Evolutionary conservation across 1,284 basidiomycete species (phyloP).

Genomic region (Exsudoporus floridanus): DNA sequence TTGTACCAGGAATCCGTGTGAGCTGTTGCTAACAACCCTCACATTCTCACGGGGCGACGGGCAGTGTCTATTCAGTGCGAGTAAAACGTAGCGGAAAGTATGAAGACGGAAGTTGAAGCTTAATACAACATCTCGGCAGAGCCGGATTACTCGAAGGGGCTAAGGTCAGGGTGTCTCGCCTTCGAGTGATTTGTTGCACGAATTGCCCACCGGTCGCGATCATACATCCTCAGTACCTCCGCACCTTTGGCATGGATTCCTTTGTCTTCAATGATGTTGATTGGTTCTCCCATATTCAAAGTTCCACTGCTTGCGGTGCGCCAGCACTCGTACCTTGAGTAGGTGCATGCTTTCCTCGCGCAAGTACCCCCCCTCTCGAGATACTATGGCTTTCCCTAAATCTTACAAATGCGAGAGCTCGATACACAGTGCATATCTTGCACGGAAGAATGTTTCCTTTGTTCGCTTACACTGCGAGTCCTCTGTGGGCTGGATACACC

Average conservation of each 20-base stretch:
- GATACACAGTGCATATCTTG: not conserved
- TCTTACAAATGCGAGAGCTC: fast-evolving
- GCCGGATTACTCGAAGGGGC: not conserved
- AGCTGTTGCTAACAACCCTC: not conserved
- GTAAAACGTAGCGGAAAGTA: too few species aligned
- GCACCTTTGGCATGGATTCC: not conserved
- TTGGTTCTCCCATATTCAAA: conserved; percentile 2
- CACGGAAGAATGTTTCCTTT: conserved; percentile 5
- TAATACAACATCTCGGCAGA: too few species aligned
- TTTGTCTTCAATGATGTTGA: fast-evolving
- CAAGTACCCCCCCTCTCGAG: conserved; percentile 2
- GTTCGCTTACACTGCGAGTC: conserved; percentile 4
- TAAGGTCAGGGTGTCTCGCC: conserved; percentile 7
- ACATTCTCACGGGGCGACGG: too few species aligned
- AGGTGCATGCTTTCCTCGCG: not conserved
- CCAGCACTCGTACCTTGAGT: not conserved
- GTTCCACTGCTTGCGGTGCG: not conserved
- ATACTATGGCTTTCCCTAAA: not conserved
- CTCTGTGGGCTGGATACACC: not conserved
- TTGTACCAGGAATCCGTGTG: not conserved
- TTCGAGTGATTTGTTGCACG: not conserved
- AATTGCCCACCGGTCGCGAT: not conserved
- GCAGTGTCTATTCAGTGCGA: too few species aligned
- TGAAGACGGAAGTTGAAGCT: too few species aligned
- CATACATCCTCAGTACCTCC: conserved; percentile 6